These are phyloP conservation scores for Ustilago curta DNA, from an alignment of 1,284 basidiomycete species.

Conservation along the genomic window DNA sequence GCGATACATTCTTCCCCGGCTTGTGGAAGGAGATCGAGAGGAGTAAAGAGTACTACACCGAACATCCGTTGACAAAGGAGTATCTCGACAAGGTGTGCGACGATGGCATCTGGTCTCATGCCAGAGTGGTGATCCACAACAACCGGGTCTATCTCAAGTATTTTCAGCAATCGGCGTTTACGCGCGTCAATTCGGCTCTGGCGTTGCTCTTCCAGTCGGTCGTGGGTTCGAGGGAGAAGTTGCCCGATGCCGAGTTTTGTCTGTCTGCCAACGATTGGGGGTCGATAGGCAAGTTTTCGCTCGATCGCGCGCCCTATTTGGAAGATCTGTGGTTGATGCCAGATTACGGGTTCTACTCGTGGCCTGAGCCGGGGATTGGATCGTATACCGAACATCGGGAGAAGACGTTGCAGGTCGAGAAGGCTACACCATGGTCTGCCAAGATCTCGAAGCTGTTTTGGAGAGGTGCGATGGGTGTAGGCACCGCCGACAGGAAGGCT, in stretches of 20 bases:
- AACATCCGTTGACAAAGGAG: slow-evolving; percentile 37
- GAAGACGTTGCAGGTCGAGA: slow-evolving; percentile 46
- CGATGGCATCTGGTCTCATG: slow-evolving; percentile 61
- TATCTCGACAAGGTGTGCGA: slow-evolving; percentile 63
- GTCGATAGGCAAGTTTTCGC: slow-evolving; percentile 58
- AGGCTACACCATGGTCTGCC: slow-evolving; percentile 45
- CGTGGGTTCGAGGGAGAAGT: slow-evolving; percentile 49
- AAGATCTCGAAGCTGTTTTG: slow-evolving; percentile 61
- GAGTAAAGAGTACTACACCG: slow-evolving; percentile 52
- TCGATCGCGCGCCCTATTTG: slow-evolving; percentile 55
- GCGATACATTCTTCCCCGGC: slow-evolving; percentile 63
- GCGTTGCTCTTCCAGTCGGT: slow-evolving; percentile 58
- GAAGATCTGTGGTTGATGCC: slow-evolving; percentile 68
- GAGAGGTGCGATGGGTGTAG: slow-evolving; percentile 61
- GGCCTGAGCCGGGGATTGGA: slow-evolving; percentile 65
- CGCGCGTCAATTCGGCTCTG: slow-evolving; percentile 53
- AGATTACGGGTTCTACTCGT: slow-evolving; percentile 64
- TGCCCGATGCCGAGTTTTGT: slow-evolving; percentile 68
- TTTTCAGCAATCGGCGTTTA: slow-evolving; percentile 58
- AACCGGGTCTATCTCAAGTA: slow-evolving; percentile 63
- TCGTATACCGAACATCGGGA: slow-evolving; percentile 58
- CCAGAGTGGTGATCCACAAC: slow-evolving; percentile 63
- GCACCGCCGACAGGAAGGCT: slow-evolving; percentile 57
- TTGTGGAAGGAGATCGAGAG: slow-evolving; percentile 64
- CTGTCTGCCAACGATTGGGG: slow-evolving; percentile 65